Evolutionary conservation across 148 eudicot genomes (phyloP).

Genomic region (Chenopodium album): DNA sequence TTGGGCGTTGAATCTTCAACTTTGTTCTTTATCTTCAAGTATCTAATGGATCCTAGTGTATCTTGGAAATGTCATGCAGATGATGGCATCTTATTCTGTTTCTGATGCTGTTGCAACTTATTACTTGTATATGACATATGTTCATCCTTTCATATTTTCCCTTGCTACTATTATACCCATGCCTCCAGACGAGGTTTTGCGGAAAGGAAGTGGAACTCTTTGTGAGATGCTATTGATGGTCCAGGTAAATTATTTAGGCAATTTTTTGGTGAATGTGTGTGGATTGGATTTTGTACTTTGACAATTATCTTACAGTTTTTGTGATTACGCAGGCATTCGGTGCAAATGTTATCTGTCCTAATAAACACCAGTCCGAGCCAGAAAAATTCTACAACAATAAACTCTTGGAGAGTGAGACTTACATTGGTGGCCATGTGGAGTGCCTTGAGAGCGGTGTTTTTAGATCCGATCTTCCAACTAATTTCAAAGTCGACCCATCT

Average conservation of each 20-base stretch:
- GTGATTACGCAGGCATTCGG: slow-evolving; percentile 66
- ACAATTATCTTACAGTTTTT: slow-evolving; percentile 1
- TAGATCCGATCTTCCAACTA: slow-evolving; percentile 96
- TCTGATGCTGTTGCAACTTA: slow-evolving; percentile 99
- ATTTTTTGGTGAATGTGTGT: not conserved
- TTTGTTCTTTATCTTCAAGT: slow-evolving; percentile 8
- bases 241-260: slow-evolving; percentile 54
- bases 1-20: not conserved
- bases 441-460: slow-evolving; percentile 99
- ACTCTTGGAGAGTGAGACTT: slow-evolving; percentile 97
- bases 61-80: slow-evolving; percentile 48
- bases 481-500: slow-evolving; percentile 96
- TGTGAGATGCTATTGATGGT: slow-evolving; percentile 99
- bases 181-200: slow-evolving; percentile 99
- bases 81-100: slow-evolving; percentile 99
- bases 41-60: slow-evolving; percentile 23
- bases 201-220: slow-evolving; percentile 99
- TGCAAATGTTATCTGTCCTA: slow-evolving; percentile 95
- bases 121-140: slow-evolving; percentile 97
- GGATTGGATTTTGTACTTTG: not conserved
- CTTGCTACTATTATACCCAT: slow-evolving; percentile 97
- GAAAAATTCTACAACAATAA: slow-evolving; percentile 78
- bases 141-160: slow-evolving; percentile 98
- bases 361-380: slow-evolving; percentile 92
- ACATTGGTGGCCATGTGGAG: slow-evolving; percentile 99